Evolutionary conservation across 371 early-diverging fungal genomes (phyloP), one percentile per base, ranked within the genome.

Genomic region (Mucor circinelloides): DNA sequence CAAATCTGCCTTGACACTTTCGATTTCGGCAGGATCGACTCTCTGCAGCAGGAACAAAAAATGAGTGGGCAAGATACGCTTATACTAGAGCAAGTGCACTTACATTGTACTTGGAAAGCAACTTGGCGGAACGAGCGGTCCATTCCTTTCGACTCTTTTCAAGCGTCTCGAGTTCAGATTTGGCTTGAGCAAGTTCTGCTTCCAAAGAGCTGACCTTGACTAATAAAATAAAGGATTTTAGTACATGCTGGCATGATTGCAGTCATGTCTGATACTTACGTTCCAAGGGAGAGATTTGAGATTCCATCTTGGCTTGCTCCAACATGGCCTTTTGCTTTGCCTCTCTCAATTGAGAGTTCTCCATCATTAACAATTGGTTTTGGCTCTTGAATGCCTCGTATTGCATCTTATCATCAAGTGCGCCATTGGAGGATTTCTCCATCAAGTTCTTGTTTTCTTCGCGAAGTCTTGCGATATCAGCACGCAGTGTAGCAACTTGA

Each of bases 11-110:
- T 67, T 55, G 17, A 61, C n/a, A 40, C 30, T 27, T 17, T 67
- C 67, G 2, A 54, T n/a, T 60, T 67, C 67, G 27, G 64, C 64
- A 59, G 69, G 55, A 52, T 69, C 69, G 1, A 50, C 21, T 63
- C 46, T 46, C 52, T 52, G n/a, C n/a, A n/a, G n/a, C n/a, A n/a
- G n/a, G n/a, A n/a, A 50, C 10, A 25, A 25, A 17, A 52, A 12
- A 52, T 50, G 25, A 23, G 12, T 46, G n/a, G n/a, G n/a, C n/a
- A n/a, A n/a, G n/a, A n/a, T n/a, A n/a, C n/a, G n/a, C n/a, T n/a
- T n/a, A n/a, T n/a, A n/a, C n/a, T n/a, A n/a, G n/a, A n/a, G n/a
- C n/a, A n/a, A 40, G 40, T 40, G 0, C 5, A 5, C 52, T 27
- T 52, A 52, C 52, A 40, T 69, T 69, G 12, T 70, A 61, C 12